Evolutionary conservation across 2,329 filamentous ascomycete genomes (phyloP).

Genomic region (Verticillium klebahnii): DNA sequence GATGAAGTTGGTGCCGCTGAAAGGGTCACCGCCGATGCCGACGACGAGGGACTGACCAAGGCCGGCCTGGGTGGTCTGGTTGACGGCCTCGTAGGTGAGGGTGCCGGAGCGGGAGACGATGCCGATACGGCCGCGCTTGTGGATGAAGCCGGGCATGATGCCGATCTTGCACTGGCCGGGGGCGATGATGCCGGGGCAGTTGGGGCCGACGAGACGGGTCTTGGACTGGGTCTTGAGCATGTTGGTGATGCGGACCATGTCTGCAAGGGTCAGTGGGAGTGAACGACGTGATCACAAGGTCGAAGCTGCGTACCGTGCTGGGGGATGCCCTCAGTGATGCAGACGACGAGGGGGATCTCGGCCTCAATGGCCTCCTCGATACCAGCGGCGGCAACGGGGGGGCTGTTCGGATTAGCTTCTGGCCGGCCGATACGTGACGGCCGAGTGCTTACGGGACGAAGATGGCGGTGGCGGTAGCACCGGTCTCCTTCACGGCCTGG

Average conservation of each 20-base stretch:
- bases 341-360: slow-evolving; percentile 92
- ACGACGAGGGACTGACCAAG: slow-evolving; percentile 97
- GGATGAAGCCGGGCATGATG: slow-evolving; percentile 99
- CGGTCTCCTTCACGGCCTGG: slow-evolving; percentile 85
- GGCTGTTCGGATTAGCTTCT: slow-evolving; percentile 43
- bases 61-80: slow-evolving; percentile 92
- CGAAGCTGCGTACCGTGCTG: slow-evolving; percentile 69
- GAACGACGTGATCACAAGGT: background rate
- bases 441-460: slow-evolving; percentile 82
- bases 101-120: slow-evolving; percentile 98
- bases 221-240: slow-evolving; percentile 97
- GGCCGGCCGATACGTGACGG: slow-evolving; percentile 28
- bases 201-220: slow-evolving; percentile 93
- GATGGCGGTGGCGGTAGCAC: slow-evolving; percentile 87
- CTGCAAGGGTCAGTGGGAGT: slow-evolving; percentile 35
- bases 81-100: slow-evolving; percentile 98
- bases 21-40: slow-evolving; percentile 96
- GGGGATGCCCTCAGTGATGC: slow-evolving; percentile 96
- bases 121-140: slow-evolving; percentile 97
- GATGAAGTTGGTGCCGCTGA: slow-evolving; percentile 99
- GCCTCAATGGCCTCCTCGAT: slow-evolving; percentile 95
- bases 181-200: slow-evolving; percentile 96
- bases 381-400: slow-evolving; percentile 84
- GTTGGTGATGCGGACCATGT: slow-evolving; percentile 98
- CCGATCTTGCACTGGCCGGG: slow-evolving; percentile 98